These are phyloP conservation scores for Collybiopsis confluens DNA, from an alignment of 768 basidiomycete genomes.

Conservation along the genomic window DNA sequence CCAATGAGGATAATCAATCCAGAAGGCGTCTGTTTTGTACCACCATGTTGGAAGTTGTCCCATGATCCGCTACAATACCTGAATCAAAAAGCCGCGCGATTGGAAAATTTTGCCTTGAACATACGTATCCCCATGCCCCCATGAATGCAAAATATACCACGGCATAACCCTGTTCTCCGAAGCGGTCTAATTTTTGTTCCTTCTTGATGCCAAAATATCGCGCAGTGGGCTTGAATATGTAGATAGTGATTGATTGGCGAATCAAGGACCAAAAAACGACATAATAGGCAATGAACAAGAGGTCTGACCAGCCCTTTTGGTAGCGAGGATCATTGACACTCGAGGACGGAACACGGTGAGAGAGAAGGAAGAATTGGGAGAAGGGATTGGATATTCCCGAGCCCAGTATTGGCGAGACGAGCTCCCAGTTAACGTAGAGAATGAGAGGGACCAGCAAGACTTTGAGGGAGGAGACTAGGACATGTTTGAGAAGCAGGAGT, in stretches of 20 bases:
- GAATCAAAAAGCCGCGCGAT: background rate
- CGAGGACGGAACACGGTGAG: slow-evolving; percentile 37
- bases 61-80: slow-evolving; percentile 71
- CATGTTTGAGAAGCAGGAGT: background rate
- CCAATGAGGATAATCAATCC: slow-evolving; percentile 90
- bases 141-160: slow-evolving; percentile 53
- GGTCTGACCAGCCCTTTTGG: slow-evolving; percentile 51
- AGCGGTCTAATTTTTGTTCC: slow-evolving; percentile 50
- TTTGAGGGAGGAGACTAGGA: slow-evolving; percentile 31
- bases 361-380: slow-evolving; percentile 50
- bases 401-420: background rate
- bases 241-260: slow-evolving; percentile 47
- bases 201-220: slow-evolving; percentile 45
- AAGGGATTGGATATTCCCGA: slow-evolving; percentile 48
- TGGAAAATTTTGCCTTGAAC: slow-evolving; percentile 17
- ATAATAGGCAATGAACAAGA: slow-evolving; percentile 59
- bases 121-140: slow-evolving; percentile 53
- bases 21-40: slow-evolving; percentile 80
- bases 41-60: slow-evolving; percentile 75
- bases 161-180: slow-evolving; percentile 73
- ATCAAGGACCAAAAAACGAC: slow-evolving; percentile 69
- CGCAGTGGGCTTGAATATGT: slow-evolving; percentile 5
- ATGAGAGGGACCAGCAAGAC: slow-evolving; percentile 39
- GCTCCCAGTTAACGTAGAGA: slow-evolving; percentile 43
- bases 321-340: slow-evolving; percentile 37